phyloP scores from a whole-genome alignment of 1,284 basidiomycete genomes.

The Ganoderma sinense region DNA sequence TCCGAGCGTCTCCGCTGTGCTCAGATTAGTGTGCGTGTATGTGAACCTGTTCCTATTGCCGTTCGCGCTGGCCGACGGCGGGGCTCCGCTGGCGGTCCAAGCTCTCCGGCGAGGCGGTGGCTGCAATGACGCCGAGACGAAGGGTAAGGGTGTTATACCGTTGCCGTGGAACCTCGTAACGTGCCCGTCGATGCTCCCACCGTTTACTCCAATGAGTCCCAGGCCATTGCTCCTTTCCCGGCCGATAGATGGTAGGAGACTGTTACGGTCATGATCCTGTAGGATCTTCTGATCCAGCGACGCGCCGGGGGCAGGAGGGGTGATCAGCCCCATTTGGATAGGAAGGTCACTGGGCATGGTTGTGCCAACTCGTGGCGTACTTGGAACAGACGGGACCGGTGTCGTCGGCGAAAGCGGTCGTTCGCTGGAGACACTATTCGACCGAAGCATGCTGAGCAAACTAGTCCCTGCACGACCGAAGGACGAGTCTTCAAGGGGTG shows the following conservation, averaged over 20 bases:
- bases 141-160: conserved; percentile 10
- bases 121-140: conserved; percentile 57
- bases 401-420: conserved; percentile 32
- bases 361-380: conserved; percentile 31
- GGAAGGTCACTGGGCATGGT: conserved; percentile 26
- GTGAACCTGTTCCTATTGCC: conserved; percentile 29
- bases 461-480: conserved; percentile 63
- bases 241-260: conserved; percentile 27
- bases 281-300: conserved; percentile 60
- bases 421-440: conserved; percentile 42
- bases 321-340: conserved; percentile 29
- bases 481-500: conserved; percentile 50
- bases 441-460: conserved; percentile 59
- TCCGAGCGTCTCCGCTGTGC: conserved; percentile 46
- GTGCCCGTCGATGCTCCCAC: conserved; percentile 19
- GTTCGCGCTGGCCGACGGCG: conserved; percentile 27
- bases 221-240: conserved; percentile 26
- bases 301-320: conserved; percentile 22
- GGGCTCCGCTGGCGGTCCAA: conserved; percentile 50
- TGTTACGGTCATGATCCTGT: conserved; percentile 47
- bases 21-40: conserved; percentile 44
- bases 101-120: conserved; percentile 65
- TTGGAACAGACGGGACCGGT: conserved; percentile 32
- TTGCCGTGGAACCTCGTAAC: conserved; percentile 21
- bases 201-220: conserved; percentile 20